Conservation (phyloP, 768 basidiomycete species). For the Hypholoma sublateritium region DNA sequence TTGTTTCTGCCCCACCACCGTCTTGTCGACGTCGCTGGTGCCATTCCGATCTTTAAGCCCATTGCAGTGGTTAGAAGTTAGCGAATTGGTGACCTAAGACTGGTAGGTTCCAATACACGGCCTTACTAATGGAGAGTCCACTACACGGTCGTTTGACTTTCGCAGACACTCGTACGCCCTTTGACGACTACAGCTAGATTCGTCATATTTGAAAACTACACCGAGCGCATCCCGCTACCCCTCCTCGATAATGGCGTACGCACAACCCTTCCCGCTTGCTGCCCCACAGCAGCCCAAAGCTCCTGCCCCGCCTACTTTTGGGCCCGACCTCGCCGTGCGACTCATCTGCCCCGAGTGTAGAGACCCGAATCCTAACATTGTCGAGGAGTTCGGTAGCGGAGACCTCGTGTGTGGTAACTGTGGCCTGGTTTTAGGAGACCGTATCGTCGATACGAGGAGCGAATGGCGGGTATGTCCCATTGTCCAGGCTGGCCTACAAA, state of each 20-base stretch:
- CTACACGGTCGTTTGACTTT: slow-evolving; percentile 21
- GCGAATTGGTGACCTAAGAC: slow-evolving; percentile 17
- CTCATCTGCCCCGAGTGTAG: slow-evolving; percentile 95
- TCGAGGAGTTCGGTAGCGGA: slow-evolving; percentile 97
- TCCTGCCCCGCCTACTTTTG: slow-evolving; percentile 59
- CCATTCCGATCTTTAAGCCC: slow-evolving; percentile 14
- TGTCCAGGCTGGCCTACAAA: slow-evolving; percentile 9
- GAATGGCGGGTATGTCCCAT: slow-evolving; percentile 89
- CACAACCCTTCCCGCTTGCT: slow-evolving; percentile 81
- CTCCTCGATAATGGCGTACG: slow-evolving; percentile 57
- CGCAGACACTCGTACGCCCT: slow-evolving; percentile 17
- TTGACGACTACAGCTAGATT: slow-evolving; percentile 13
- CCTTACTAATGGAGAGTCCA: slow-evolving; percentile 12
- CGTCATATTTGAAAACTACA: slow-evolving; percentile 13
- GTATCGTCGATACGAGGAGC: slow-evolving; percentile 95
- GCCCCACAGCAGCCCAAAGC: slow-evolving; percentile 50
- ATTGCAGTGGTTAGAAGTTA: slow-evolving; percentile 11
- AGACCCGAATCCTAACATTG: slow-evolving; percentile 90
- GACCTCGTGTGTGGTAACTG: slow-evolving; percentile 95
- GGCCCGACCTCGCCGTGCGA: slow-evolving; percentile 83
- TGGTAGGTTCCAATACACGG: slow-evolving; percentile 22
- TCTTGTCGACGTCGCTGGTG: slow-evolving; percentile 23
- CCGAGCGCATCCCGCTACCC: slow-evolving; percentile 23
- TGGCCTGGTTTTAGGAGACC: slow-evolving; percentile 93
- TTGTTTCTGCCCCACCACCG: slow-evolving; percentile 24